Percentiles rank a stretch among this genome's conserved stretches.
These are phyloP conservation scores for Helotiales sp. DNA, from an alignment of 2,329 filamentous ascomycete genomes.

Conservation along the genomic window DNA sequence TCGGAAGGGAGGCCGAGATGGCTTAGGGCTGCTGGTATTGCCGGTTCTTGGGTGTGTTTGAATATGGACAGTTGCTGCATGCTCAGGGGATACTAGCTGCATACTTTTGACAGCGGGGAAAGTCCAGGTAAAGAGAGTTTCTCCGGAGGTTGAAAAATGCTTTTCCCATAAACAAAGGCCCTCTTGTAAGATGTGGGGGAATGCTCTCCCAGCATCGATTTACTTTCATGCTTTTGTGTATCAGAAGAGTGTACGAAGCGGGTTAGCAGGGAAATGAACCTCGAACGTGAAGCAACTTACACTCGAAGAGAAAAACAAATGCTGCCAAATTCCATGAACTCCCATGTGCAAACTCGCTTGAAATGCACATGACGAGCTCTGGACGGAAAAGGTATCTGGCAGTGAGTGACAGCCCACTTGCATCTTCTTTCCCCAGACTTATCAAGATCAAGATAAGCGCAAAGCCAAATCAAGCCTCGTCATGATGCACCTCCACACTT, in stretches of 20 bases:
- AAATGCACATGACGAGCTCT: background rate
- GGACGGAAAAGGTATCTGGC: background rate
- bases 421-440: background rate
- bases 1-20: background rate
- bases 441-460: background rate
- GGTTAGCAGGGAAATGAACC: too few species aligned
- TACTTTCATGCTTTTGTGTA: too few species aligned
- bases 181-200: too few species aligned
- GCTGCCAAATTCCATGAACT: background rate
- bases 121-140: background rate
- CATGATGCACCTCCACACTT: conserved; percentile 22
- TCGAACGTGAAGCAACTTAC: too few species aligned
- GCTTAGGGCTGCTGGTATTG: background rate
- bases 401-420: background rate
- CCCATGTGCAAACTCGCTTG: background rate
- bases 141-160: background rate
- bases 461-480: conserved; percentile 6
- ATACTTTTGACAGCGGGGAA: conserved; percentile 1
- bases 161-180: background rate
- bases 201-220: too few species aligned
- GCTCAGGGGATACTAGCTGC: background rate
- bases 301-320: too few species aligned
- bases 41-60: conserved; percentile 4
- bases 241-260: too few species aligned
- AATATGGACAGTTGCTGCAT: background rate